Evolutionary conservation across 768 basidiomycete genomes (phyloP), one percentile per base, ranked within the genome.

Genomic region (Lactarius hengduanensis): DNA sequence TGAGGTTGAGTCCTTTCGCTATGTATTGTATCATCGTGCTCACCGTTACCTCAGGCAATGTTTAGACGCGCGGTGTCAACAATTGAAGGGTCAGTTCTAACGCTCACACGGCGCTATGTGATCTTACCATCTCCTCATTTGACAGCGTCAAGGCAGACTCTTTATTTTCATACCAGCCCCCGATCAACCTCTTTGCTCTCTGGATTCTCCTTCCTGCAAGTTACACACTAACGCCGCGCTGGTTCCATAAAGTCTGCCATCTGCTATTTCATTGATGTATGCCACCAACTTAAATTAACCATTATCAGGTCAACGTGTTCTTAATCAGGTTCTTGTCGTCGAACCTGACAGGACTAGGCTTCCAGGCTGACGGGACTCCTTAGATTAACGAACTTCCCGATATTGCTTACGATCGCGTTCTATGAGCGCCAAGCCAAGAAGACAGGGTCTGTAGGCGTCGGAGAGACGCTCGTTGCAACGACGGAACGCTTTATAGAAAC

Each of bases 11-110:
- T 30, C 61, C 9, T 13, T 1, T 38, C 36, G 18, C 43, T 13
- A n/a, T 15, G 34, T 40, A 9, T n/a, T 57, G 38, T 30, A 57
- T 60, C 50, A 65, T 22, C 53, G 28, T 53, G 69, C 62, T 41
- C 43, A 41, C 38, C 22, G 18, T 30, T 55, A 16, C 20, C 63
- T 32, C 69, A 96, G 91, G 92, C 91, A 2, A 94, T 97, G 94
- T 98, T 96, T 75, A 82, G 96, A 57, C 89, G 89, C 74, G 95
- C 96, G 0, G 96, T 98, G 2, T 87, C 89, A 2, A 98, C 96
- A 0, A 88, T 99, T 59, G 97, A 98, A 81, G 95, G 92, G 96
- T 86, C 79, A 71, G 73, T 65, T 26, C 54, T 59, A 26, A 57
- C 20, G 43, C 50, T 30, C 32, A 32, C n/a, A 30, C 36, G 11